phyloP scores from a whole-genome alignment of 2,329 filamentous ascomycete species.

The Raffaelea arxii region DNA sequence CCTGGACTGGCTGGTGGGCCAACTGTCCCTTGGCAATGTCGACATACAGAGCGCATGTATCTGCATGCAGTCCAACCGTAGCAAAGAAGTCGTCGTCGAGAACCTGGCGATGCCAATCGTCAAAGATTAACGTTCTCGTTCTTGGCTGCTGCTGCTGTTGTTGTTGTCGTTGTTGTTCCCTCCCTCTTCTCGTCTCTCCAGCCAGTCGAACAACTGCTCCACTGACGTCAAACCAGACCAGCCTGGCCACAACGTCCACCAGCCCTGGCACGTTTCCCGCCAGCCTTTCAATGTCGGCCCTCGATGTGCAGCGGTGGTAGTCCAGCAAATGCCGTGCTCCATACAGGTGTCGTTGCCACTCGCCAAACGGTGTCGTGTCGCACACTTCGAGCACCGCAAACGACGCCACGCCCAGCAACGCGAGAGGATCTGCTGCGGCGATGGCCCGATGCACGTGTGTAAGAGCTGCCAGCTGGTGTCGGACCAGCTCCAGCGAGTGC shows the following conservation, averaged over 20 bases:
- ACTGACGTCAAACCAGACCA: constrained; percentile 30
- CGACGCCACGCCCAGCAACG: constrained; percentile 31
- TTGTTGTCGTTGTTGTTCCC: too few species aligned
- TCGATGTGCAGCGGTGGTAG: constrained; percentile 23
- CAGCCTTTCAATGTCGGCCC: constrained; percentile 22
- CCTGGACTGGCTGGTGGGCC: constrained; percentile 7
- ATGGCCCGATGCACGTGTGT: constrained; percentile 27
- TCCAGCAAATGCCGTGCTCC: constrained; percentile 30
- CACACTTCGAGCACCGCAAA: constrained; percentile 34
- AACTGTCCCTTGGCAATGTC: constrained; percentile 18
- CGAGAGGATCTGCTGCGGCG: constrained; percentile 28
- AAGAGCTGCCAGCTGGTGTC: constrained; percentile 20
- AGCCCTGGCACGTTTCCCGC: constrained; percentile 23
- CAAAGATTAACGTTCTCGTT: constrained; percentile 20
- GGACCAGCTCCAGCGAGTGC: constrained; percentile 11
- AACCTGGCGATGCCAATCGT: constrained; percentile 29
- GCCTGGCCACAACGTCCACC: constrained; percentile 25
- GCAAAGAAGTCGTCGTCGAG: constrained; percentile 22
- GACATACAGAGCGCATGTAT: constrained; percentile 27
- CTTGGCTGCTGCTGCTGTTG: constrained; percentile 1
- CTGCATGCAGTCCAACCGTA: constrained; percentile 26
- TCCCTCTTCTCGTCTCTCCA: too few species aligned
- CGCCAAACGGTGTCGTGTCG: constrained; percentile 28
- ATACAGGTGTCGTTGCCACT: constrained; percentile 27
- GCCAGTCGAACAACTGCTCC: constrained; percentile 20